phyloP scores from a whole-genome alignment of 331 rosid species.

The Ulmus americana region DNA sequence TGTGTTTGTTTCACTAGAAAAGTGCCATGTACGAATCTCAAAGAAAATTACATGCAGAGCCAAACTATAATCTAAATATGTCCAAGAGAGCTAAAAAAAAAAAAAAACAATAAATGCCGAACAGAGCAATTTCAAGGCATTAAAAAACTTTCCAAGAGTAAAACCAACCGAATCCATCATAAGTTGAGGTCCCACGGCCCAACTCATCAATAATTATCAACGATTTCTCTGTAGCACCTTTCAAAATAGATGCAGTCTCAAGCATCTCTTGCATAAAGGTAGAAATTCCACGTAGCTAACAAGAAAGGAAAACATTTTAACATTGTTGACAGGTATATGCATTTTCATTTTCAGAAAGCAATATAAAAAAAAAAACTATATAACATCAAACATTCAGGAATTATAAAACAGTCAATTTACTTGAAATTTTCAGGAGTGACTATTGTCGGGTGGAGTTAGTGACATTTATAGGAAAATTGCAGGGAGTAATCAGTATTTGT shows the following conservation, averaged over 20 bases:
- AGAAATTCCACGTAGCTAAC: conserved; percentile 94
- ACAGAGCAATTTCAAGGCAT: neutral
- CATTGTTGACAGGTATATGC: conserved; percentile 8
- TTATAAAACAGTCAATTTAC: neutral
- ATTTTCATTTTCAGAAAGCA: neutral
- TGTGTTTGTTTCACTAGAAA: too few relatives aligned
- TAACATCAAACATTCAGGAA: neutral
- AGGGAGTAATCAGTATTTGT: neutral
- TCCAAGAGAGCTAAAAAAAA: too few relatives aligned
- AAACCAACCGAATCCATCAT: conserved; percentile 94
- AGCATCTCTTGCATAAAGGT: conserved; percentile 99
- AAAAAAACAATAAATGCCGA: too few relatives aligned
- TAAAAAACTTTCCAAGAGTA: conserved; percentile 16
- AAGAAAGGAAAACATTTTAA: conserved; percentile 11
- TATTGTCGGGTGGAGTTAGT: too few relatives aligned
- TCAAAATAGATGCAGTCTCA: conserved; percentile 90
- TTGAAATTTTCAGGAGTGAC: neutral
- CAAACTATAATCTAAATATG: too few relatives aligned
- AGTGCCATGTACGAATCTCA: too few relatives aligned
- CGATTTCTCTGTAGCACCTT: conserved; percentile 87
- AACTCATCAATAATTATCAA: conserved; percentile 90
- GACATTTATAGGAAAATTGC: neutral
- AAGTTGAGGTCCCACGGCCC: conserved; percentile 98
- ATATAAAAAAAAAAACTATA: neutral
- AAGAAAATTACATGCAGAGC: too few relatives aligned